Base-by-base conservation (phyloP, 805 yeast genomes). In the Wickerhamiella lipophila region DNA sequence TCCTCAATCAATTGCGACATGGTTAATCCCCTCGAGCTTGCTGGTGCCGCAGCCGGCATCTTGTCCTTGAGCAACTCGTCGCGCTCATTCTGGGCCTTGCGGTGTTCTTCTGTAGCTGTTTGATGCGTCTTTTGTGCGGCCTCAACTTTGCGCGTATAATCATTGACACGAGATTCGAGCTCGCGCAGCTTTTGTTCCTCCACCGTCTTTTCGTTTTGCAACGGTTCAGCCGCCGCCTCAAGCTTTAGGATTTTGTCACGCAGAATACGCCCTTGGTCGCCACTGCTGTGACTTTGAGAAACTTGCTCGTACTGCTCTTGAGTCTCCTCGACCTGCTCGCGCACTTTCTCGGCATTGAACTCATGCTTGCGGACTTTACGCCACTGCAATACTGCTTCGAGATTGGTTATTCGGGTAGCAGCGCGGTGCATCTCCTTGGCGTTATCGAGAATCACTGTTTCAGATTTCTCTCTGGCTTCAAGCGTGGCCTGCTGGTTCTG, bases 181-280 rank as follows among this genome's bases (percentile, higher is more conserved):
- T 19, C 50, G 32, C 60, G 58, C 26, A 59, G 57, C 26, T 58
- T 61, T 48, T 57, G 60, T 6, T 22, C 25, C 18, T 35, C 29
- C 4, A 19, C 32, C 35, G 34, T 18, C 16, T 11, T 16, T 19
- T 15, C 13, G 15, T 11, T 12, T 15, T 29, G 44, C 30, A 41
- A 5, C 35, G 30, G 44, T 30, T 41, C 35, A 15, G 25, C 25
- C 2, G 34, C 13, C 21, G 3, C 6, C 25, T 23, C 44, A 12
- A 41, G 44, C 32, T 39, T 3, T 6, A 39, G 13, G 11, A n/a
- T 7, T 13, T 25, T 39, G 19, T 23, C 42, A 1, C 9, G 18
- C 30, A 23, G 6, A n/a, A 11, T 21, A 1, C n/a, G 32, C 11
- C 6, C 21, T 13, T 23, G 15, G 19, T 19, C 30, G 21, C 11